These are phyloP conservation scores for Pseudogymnoascus sp. DNA, from an alignment of 2,329 filamentous ascomycete species.

Conservation along the genomic window DNA sequence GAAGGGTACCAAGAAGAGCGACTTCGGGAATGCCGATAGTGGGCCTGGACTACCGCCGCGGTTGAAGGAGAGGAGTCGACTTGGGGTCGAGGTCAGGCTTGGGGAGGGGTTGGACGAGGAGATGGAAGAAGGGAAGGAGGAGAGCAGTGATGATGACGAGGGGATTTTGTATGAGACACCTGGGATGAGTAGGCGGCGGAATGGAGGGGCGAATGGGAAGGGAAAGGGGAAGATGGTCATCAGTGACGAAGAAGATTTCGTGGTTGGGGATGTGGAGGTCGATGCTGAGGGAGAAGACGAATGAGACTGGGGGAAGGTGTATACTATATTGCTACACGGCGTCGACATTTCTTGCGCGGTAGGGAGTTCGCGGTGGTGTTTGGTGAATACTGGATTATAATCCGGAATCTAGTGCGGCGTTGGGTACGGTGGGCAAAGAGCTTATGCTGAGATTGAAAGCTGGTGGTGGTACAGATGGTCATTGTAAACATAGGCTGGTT, in stretches of 20 bases:
- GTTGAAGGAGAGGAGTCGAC: conserved; percentile 25
- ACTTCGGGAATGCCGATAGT: conserved; percentile 59
- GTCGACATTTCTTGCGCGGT: conserved; percentile 1
- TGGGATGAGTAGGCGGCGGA: conserved; percentile 14
- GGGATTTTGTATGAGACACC: conserved; percentile 25
- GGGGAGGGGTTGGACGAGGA: conserved; percentile 18
- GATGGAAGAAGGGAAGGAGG: conserved; percentile 12
- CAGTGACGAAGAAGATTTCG: conserved; percentile 30
- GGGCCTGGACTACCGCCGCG: conserved; percentile 55
- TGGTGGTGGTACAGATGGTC: neutral
- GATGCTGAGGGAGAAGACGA: conserved; percentile 25
- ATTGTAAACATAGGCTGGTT: conserved; percentile 2
- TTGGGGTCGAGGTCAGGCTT: conserved; percentile 27
- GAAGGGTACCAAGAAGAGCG: conserved; percentile 60
- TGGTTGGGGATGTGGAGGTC: conserved; percentile 17
- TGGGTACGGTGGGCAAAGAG: neutral
- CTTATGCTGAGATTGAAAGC: neutral
- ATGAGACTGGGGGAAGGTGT: conserved; percentile 7
- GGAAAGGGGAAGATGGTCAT: conserved; percentile 17
- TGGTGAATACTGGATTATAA: neutral
- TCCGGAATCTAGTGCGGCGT: neutral
- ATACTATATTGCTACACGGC: conserved; percentile 8
- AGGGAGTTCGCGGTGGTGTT: conserved; percentile 2
- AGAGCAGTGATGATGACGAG: conserved; percentile 17
- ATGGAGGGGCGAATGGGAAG: conserved; percentile 16